phyloP scores from a whole-genome alignment of 768 basidiomycete genomes.

The Chiua virens region DNA sequence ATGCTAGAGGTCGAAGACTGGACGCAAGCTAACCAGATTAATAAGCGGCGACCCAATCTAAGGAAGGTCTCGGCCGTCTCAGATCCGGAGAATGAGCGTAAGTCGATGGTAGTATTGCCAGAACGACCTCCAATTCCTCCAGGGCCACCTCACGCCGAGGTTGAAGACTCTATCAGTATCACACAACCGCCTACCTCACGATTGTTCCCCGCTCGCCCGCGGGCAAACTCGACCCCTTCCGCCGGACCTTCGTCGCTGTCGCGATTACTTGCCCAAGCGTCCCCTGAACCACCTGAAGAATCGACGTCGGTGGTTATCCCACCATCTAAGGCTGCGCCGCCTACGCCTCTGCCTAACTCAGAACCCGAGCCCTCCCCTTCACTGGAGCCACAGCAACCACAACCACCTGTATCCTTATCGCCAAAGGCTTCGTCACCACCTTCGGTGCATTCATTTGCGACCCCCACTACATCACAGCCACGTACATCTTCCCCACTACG shows the following conservation, averaged over 20 bases:
- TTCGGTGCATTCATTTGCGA: conserved; percentile 24
- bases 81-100: conserved; percentile 42
- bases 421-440: conserved; percentile 3
- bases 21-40: conserved; percentile 68
- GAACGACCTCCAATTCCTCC: conserved; percentile 38
- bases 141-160: conserved; percentile 67
- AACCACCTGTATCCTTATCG: conserved; percentile 13
- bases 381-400: conserved; percentile 37
- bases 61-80: conserved; percentile 46
- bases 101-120: conserved; percentile 9
- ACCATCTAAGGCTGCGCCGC: conserved; percentile 30
- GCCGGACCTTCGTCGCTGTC: conserved; percentile 80
- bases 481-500: conserved; percentile 58
- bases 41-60: conserved; percentile 56
- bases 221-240: conserved; percentile 65
- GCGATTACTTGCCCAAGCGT: conserved; percentile 74
- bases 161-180: conserved; percentile 69
- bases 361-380: conserved; percentile 16
- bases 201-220: conserved; percentile 60
- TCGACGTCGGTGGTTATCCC: conserved; percentile 24
- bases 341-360: conserved; percentile 25
- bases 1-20: conserved; percentile 94
- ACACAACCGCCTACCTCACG: conserved; percentile 68
- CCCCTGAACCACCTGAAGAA: conserved; percentile 38
- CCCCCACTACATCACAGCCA: conserved; percentile 34